Base-by-base conservation (phyloP, 192 early-diverging fungal species). In the Chytriomyces hyalinus region DNA sequence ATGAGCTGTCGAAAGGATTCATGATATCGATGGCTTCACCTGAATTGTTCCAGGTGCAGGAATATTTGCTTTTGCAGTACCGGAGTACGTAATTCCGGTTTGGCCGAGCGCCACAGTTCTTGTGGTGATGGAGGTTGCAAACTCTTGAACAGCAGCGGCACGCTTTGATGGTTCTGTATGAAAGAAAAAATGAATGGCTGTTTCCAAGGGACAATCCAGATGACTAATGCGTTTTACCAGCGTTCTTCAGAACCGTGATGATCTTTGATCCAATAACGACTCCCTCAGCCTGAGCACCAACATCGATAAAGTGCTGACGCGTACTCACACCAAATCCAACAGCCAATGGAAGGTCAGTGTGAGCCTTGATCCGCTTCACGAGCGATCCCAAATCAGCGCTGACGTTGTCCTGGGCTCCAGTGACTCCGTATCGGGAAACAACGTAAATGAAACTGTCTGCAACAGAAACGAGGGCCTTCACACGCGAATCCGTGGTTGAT, bases 301-400 rank as follows among this genome's bases (percentile, higher is more conserved):
- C 94, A 44, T 91, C 82, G 49, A 82, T 65, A 78, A 97, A 99
- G 69, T 99, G 97, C 76, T 95, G 92, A 48, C 91, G 85, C 17
- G 88, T 97, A 57, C 92, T 88, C 20, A 99, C 96, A 79, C 98
- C 97, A 84, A 99, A 99, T 53, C 98, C 98, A 43, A 99, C 98
- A 11, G 97, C 98, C 44, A 99, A 86, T 5, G 95, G 94, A 20
- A 94, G 59, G 22, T 87, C 70, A 6, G 95, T 98, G 81, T 94
- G 83, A 68, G 92, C 88, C 47, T 92, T 90, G 78, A 99, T 92
- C 36, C 92, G 90, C 1, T 79, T 78, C n/a, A 99, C 79, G 66
- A 97, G 82, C 3, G 85, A 75, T 13, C 92, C 89, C 45, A 98
- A 87, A 43, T 92, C 92, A 17, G 80, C 53, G 62, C 89, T 90